A percentile compares a stretch with the other conserved stretches of the same genome.
Conservation (phyloP, 495 filamentous ascomycete genomes). For the Aspergillus avenaceus region DNA sequence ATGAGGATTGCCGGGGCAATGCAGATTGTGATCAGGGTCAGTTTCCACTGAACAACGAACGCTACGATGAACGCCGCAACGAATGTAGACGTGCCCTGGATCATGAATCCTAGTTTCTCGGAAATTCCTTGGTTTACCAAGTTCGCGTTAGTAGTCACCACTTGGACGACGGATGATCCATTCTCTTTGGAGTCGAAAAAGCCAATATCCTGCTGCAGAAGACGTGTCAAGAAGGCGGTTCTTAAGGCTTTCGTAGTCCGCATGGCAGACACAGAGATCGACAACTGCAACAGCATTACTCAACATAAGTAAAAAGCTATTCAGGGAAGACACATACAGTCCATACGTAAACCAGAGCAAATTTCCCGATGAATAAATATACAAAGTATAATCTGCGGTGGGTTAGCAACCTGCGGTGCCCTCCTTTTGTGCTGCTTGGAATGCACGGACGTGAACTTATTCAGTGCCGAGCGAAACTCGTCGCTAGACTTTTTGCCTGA, state of each 20-base stretch:
- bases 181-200: neutral
- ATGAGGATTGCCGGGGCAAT: constrained; percentile 25
- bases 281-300: neutral
- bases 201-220: neutral
- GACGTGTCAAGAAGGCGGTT: neutral
- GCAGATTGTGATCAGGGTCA: constrained; percentile 35
- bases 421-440: too few relatives aligned
- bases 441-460: neutral
- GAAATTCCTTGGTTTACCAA: constrained; percentile 35
- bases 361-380: neutral
- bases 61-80: constrained; percentile 42
- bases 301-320: neutral
- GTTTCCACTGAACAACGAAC: constrained; percentile 39
- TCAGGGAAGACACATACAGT: neutral
- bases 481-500: neutral
- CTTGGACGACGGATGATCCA: constrained; percentile 23
- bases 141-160: constrained; percentile 27
- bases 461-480: neutral
- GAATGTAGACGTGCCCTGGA: constrained; percentile 41
- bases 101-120: constrained; percentile 39
- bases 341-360: neutral
- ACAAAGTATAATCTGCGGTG: neutral
- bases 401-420: neutral
- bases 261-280: neutral
- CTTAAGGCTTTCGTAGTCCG: neutral